A percentile compares a stretch with the other conserved stretches of the same genome.
phyloP scores from a whole-genome alignment of 1,284 basidiomycete genomes.

The Xerocomus amazonicus region DNA sequence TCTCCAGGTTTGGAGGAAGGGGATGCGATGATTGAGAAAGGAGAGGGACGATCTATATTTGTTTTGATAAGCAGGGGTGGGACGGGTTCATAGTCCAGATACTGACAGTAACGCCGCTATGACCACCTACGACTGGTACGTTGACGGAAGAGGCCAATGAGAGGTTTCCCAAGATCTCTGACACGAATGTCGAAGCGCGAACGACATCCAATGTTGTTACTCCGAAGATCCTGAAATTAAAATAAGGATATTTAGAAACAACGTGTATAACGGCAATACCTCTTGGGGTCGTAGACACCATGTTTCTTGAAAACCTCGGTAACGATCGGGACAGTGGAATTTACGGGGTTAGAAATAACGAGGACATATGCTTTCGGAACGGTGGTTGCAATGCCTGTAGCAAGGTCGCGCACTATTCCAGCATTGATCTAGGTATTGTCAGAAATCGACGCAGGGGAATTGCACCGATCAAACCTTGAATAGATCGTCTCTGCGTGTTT shows the following conservation, averaged over 20 bases:
- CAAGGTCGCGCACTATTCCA: constrained; percentile 92
- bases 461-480: constrained; percentile 67
- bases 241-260: constrained; percentile 1
- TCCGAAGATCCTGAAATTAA: constrained; percentile 75
- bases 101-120: constrained; percentile 85
- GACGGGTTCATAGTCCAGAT: constrained; percentile 13
- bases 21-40: constrained; percentile 85
- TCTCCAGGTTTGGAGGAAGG: constrained; percentile 45
- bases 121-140: constrained; percentile 93
- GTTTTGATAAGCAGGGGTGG: background rate
- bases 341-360: constrained; percentile 96
- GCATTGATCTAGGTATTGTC: constrained; percentile 81
- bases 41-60: constrained; percentile 82
- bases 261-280: constrained; percentile 41
- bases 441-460: constrained; percentile 1
- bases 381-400: constrained; percentile 79
- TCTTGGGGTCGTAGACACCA: constrained; percentile 88
- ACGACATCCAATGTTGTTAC: constrained; percentile 98
- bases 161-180: constrained; percentile 71
- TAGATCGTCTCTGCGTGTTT: constrained; percentile 70
- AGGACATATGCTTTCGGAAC: constrained; percentile 92
- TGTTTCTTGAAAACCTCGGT: constrained; percentile 94
- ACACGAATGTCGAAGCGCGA: constrained; percentile 92
- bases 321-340: constrained; percentile 97
- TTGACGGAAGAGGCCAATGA: constrained; percentile 65